These are phyloP conservation scores for Danielozyma ontarioensis DNA, from an alignment of 805 yeast genomes.

Conservation along the genomic window DNA sequence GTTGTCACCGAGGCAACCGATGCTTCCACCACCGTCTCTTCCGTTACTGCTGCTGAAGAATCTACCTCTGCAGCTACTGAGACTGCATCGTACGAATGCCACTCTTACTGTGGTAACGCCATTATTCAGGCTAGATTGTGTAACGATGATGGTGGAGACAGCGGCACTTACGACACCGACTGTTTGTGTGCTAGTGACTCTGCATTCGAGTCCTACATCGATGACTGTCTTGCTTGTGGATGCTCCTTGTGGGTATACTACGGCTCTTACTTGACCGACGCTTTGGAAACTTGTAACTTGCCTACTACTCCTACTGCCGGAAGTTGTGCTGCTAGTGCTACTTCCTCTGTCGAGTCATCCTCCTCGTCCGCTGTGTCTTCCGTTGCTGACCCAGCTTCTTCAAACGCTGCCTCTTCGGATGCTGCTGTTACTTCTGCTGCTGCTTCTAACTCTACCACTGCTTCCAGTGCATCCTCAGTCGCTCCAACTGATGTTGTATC, in stretches of 20 bases:
- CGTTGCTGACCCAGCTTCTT: not conserved
- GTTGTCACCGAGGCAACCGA: not conserved
- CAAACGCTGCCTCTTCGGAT: not conserved
- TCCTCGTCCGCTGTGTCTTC: not conserved
- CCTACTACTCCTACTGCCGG: conserved; percentile 24
- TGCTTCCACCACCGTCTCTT: not conserved
- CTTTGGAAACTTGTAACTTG: conserved; percentile 25
- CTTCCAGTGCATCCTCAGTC: not conserved
- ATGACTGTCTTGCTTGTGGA: conserved; percentile 35
- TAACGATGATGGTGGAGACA: not conserved
- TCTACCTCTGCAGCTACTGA: not conserved
- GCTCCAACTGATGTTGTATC: not conserved
- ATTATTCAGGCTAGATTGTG: not conserved
- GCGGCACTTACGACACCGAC: conserved; percentile 7
- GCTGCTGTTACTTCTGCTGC: not conserved
- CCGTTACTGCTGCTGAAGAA: not conserved
- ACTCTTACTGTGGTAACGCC: not conserved
- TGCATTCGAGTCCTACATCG: conserved; percentile 19
- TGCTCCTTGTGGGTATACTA: conserved; percentile 37
- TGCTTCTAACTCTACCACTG: not conserved
- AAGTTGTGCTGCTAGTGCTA: conserved; percentile 1
- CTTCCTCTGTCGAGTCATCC: not conserved
- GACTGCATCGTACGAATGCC: not conserved
- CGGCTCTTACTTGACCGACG: conserved; percentile 21
- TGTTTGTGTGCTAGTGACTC: conserved; percentile 25